Evolutionary conservation across 495 filamentous ascomycete genomes (phyloP).

Genomic region (Hypoxylon fuscum): DNA sequence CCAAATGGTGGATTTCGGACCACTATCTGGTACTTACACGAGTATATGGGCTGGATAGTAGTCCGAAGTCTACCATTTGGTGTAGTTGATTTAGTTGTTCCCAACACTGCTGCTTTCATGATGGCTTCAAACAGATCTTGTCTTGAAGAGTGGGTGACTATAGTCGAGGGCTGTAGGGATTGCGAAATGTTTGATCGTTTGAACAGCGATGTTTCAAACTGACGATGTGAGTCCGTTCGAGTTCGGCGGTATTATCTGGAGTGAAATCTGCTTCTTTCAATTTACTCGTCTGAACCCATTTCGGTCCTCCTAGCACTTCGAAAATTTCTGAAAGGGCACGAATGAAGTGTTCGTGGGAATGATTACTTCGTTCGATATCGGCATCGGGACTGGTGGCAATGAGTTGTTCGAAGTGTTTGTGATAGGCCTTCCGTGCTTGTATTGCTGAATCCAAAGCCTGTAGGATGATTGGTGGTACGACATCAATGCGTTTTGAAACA

Average conservation of each 20-base stretch:
- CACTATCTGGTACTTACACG: no score
- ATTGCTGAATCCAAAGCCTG: constrained; percentile 47
- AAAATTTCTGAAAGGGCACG: constrained; percentile 50
- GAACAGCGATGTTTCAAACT: constrained; percentile 48
- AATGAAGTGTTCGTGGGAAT: constrained; percentile 53
- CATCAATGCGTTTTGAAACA: constrained; percentile 44
- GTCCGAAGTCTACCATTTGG: no score
- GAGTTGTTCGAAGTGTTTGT: constrained; percentile 43
- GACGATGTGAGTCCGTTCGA: constrained; percentile 42
- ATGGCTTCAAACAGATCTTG: no score
- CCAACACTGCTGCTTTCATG: constrained; percentile 47
- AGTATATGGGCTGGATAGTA: no score
- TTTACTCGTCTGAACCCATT: constrained; percentile 26
- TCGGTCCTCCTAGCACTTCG: constrained; percentile 44
- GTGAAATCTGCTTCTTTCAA: constrained; percentile 8
- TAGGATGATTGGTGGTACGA: constrained; percentile 40
- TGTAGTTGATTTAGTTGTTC: no score
- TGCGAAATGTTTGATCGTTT: constrained; percentile 39
- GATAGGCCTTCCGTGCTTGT: constrained; percentile 29
- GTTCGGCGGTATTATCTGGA: constrained; percentile 32
- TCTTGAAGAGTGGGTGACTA: no score
- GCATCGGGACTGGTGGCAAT: constrained; percentile 45
- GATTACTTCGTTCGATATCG: constrained; percentile 50
- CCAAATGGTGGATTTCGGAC: no score
- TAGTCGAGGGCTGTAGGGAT: no score